Evolutionary conservation across 2,329 filamentous ascomycete species (phyloP).

Genomic region (Sclerotinia trifoliorum): DNA sequence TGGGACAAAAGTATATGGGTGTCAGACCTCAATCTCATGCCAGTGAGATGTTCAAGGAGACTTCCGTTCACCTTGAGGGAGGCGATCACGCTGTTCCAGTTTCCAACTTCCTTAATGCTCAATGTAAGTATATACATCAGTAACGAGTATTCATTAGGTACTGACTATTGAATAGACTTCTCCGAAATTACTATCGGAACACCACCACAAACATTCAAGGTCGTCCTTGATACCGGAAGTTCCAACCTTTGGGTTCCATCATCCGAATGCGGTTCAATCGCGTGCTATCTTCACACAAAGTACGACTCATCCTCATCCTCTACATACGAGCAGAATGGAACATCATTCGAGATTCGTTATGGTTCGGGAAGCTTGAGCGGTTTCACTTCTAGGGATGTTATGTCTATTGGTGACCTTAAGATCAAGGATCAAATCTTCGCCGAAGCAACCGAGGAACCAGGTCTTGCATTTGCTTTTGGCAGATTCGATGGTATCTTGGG

Average conservation of each 20-base stretch:
- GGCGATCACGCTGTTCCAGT: constrained; percentile 79
- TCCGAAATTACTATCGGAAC: constrained; percentile 92
- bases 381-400: constrained; percentile 84
- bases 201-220: constrained; percentile 94
- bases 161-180: constrained; percentile 67
- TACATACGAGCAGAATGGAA: constrained; percentile 91
- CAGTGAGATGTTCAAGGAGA: constrained; percentile 77
- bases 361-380: constrained; percentile 92
- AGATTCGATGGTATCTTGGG: constrained; percentile 96
- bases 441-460: constrained; percentile 92
- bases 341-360: constrained; percentile 88
- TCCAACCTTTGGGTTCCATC: constrained; percentile 99
- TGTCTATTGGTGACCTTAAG: constrained; percentile 84
- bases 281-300: constrained; percentile 95
- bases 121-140: constrained; percentile 64
- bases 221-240: constrained; percentile 96
- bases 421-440: constrained; percentile 92
- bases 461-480: constrained; percentile 95
- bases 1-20: constrained; percentile 97
- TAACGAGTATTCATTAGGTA: background rate
- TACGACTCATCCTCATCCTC: constrained; percentile 90
- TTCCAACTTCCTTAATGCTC: constrained; percentile 97
- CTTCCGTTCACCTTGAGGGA: constrained; percentile 59
- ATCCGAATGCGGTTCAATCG: constrained; percentile 85
- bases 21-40: constrained; percentile 66